Evolutionary conservation across 768 basidiomycete species (phyloP), one percentile per base, ranked within the genome.

Genomic region (Amanita jacksonii): DNA sequence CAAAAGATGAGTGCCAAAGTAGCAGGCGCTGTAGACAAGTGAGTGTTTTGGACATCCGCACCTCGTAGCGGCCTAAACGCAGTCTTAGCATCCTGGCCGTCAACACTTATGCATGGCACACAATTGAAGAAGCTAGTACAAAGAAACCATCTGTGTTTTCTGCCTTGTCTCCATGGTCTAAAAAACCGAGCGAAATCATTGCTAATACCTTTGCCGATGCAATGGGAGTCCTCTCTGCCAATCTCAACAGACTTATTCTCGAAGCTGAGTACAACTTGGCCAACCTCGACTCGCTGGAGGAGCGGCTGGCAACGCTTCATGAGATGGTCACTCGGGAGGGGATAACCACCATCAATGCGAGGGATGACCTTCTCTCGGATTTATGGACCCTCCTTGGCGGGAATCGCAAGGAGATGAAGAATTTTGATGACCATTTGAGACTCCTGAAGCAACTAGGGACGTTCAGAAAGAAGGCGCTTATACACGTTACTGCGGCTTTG

Each of bases 21-120:
- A n/a, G 71, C 74, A 27, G 81, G 84, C 25, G 75, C 83, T 0
- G 79, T 88, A 1, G 86, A 89, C 49, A 76, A 64, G 85, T 85
- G 45, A 55, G 78, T 61, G 1, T n/a, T 31, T 31, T 36, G 24
- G 8, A 22, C 43, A 7, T 16, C 10, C 10, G 23, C 28, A 5
- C 15, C 13, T 4, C 13, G 13, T 13, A 16, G 1, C 13, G 1
- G 5, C 23, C 18, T 45, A 16, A n/a, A 45, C n/a, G 15, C 8
- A 23, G n/a, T 15, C 39, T 15, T 43, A 87, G 83, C 35, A 77
- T 87, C 52, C 70, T 84, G 61, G 81, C 85, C 0, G 68, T 85
- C 40, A 88, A 85, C 48, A 79, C 78, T 43, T 77, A 82, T 51
- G 86, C 81, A 1, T 63, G 85, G 39, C 63, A 67, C 8, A 66